Evolutionary conservation across 768 basidiomycete genomes (phyloP), one percentile per base, ranked within the genome.

Genomic region (Crassisporium funariophilum): DNA sequence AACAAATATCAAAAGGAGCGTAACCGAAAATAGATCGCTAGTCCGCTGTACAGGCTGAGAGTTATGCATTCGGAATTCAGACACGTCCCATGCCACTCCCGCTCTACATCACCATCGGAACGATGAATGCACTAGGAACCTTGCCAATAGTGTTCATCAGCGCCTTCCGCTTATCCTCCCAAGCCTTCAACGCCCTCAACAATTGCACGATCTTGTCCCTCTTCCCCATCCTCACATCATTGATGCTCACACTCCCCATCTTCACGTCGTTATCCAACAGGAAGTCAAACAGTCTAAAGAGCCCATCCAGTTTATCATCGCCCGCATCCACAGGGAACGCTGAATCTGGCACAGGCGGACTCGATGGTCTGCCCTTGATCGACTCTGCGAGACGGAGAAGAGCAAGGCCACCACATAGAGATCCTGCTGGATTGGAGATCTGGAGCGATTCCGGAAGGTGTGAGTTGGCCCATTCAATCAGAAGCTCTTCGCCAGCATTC

Each of bases 241-340:
- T 95, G 68, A 97, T 95, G 57, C 89, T 93, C 23, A 98, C 86
- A 50, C 84, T 82, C 7, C 89, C 94, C 75, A 95, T 90, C 69
- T 88, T 87, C 47, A 95, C 84, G 39, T 93, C 93, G 50, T 92
- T 91, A 57, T 95, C 92, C 37, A 98, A 77, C 45, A 97, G 68
- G 67, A 91, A 94, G 67, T 98, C 95, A 68, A 97, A 95, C 45
- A 95, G 70, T 46, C 81, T 76, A 72, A 95, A 94, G 21, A 95
- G 72, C 12, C 93, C 91, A 20, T 92, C 90, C 11, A 95, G 71
- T 54, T 87, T 89, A 54, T 95, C 87, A 60, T 93, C 87, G 50
- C 75, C 73, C 10, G 77, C 67, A 31, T 77, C 78, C 7, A 71
- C 62, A 2, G 86, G 86, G 73, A 95, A 97, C 0, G 85, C 84